Percentiles rank a stretch among this genome's conserved stretches.
Conservation (phyloP, 2,329 filamentous ascomycete genomes). For the Mycosphaerella sp. region DNA sequence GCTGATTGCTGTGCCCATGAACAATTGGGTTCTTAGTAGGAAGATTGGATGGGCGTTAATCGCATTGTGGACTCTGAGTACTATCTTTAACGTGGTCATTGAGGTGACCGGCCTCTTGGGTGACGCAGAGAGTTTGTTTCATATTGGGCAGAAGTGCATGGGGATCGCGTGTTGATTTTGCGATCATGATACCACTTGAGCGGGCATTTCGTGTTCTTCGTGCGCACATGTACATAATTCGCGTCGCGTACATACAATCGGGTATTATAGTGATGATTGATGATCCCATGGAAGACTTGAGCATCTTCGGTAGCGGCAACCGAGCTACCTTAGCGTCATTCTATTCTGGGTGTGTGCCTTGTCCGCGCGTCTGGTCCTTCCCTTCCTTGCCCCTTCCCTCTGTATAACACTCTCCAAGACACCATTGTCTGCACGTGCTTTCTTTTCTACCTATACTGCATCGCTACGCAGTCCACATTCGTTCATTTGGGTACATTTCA, state of each 20-base stretch:
- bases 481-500: background rate
- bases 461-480: constrained; percentile 1
- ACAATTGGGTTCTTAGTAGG: constrained; percentile 77
- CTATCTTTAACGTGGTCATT: constrained; percentile 70
- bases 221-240: no score
- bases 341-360: background rate
- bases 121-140: constrained; percentile 11
- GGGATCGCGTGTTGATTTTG: background rate
- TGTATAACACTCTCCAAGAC: background rate
- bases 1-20: constrained; percentile 73
- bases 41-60: constrained; percentile 78
- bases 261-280: background rate
- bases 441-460: background rate
- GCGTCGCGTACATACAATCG: background rate
- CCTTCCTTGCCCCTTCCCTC: constrained; percentile 1
- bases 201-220: background rate
- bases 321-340: background rate
- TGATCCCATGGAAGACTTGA: background rate
- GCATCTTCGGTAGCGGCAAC: background rate
- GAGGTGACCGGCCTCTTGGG: constrained; percentile 51
- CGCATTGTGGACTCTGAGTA: constrained; percentile 72
- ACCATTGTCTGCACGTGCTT: background rate
- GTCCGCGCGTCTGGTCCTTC: background rate
- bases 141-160: constrained; percentile 6
- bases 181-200: background rate